These are phyloP conservation scores for Actinidia arguta DNA, from an alignment of 179 eudicot species.

Conservation along the genomic window DNA sequence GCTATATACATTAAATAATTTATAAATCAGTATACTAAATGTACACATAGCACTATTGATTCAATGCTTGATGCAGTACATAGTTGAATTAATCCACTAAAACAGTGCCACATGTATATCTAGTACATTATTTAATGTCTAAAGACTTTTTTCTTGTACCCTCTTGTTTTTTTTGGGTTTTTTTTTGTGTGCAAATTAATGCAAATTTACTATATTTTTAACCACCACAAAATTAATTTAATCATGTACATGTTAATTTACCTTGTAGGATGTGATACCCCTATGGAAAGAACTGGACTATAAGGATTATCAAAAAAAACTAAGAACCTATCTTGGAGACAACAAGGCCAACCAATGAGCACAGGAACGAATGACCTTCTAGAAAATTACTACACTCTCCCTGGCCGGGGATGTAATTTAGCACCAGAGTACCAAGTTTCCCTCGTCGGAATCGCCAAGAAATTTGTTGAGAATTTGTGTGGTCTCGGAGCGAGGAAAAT, in stretches of 20 bases:
- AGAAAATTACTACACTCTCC: constrained; percentile 67
- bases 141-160: no score
- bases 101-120: no score
- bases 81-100: no score
- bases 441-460: constrained; percentile 41
- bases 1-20: no score
- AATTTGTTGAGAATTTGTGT: constrained; percentile 47
- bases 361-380: constrained; percentile 83
- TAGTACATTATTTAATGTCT: no score
- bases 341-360: constrained; percentile 54
- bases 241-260: background rate
- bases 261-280: constrained; percentile 70
- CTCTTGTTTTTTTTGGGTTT: no score
- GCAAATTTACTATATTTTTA: background rate
- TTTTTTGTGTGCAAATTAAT: background rate
- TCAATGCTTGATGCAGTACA: no score
- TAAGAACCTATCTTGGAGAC: constrained; percentile 51
- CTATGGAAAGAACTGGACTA: constrained; percentile 70
- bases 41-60: no score
- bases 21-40: no score
- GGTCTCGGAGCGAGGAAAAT: constrained; percentile 71
- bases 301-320: constrained; percentile 64
- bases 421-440: constrained; percentile 53
- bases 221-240: background rate
- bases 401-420: constrained; percentile 34